Percentiles rank a stretch among this genome's conserved stretches.
Evolutionary conservation across 306 rosid species (phyloP).

Genomic region (Psophocarpus tetragonolobus): DNA sequence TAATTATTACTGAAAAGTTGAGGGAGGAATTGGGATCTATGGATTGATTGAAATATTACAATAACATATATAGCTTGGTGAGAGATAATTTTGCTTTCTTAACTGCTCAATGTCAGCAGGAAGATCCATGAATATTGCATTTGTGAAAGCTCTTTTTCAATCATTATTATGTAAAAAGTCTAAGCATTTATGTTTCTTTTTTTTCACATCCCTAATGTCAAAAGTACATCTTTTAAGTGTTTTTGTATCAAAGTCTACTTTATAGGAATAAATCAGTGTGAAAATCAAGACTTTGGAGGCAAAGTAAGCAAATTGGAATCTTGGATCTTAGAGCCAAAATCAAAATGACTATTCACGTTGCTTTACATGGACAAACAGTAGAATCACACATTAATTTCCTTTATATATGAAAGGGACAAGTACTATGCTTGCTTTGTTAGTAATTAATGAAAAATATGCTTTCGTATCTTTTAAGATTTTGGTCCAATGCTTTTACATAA

Average conservation of each 20-base stretch:
- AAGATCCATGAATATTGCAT: conserved; percentile 34
- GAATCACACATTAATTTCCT: conserved; percentile 5
- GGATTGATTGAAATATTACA: conserved; percentile 33
- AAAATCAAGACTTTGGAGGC: conserved; percentile 23
- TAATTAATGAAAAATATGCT: conserved; percentile 3
- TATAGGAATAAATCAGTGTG: background rate
- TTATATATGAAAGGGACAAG: conserved; percentile 27
- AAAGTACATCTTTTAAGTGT: conserved; percentile 21
- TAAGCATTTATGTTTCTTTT: conserved; percentile 17
- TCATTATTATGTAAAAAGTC: conserved; percentile 10
- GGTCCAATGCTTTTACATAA: conserved; percentile 40
- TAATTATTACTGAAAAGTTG: conserved; percentile 3
- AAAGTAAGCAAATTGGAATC: conserved; percentile 20
- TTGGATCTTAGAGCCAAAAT: conserved; percentile 10
- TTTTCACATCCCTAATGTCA: background rate
- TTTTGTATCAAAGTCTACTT: background rate
- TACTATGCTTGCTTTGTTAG: conserved; percentile 7
- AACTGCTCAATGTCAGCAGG: conserved; percentile 4
- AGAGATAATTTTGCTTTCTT: conserved; percentile 27
- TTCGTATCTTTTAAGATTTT: conserved; percentile 44
- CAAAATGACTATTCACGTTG: background rate
- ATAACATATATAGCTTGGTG: conserved; percentile 12
- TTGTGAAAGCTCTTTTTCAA: conserved; percentile 22
- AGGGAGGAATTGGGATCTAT: conserved; percentile 24
- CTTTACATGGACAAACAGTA: conserved; percentile 22